These are phyloP conservation scores for Kwoniella bestiolae DNA, from an alignment of 768 basidiomycete species.

Conservation along the genomic window DNA sequence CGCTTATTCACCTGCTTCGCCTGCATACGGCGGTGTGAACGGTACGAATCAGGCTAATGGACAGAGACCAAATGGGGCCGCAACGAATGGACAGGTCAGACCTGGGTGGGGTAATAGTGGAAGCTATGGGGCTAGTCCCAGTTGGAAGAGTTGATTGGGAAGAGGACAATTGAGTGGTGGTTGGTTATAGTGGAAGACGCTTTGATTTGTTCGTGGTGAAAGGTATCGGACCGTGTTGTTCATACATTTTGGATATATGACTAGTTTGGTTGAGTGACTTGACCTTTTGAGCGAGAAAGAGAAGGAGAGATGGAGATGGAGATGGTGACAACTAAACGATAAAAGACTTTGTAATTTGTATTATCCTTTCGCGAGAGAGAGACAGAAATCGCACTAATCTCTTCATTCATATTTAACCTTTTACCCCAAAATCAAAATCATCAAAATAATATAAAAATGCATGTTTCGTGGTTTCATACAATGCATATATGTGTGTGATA, in stretches of 20 bases:
- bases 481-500: neutral
- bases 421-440: neutral
- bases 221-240: neutral
- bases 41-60: constrained; percentile 11
- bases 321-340: no score
- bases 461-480: constrained; percentile 1
- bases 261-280: no score
- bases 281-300: neutral
- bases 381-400: neutral
- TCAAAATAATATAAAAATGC: constrained; percentile 4
- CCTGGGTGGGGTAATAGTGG: constrained; percentile 42
- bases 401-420: no score
- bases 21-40: constrained; percentile 20
- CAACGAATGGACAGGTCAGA: constrained; percentile 27
- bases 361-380: neutral
- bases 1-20: constrained; percentile 42
- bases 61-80: neutral
- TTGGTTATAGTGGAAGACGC: neutral
- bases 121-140: constrained; percentile 43
- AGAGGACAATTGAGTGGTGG: neutral
- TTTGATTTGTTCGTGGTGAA: neutral
- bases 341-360: no score
- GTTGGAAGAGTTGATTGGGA: constrained; percentile 37
- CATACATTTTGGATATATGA: no score
- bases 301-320: no score